phyloP scores from a whole-genome alignment of 345 rosid species.

The Eucalyptus sp. region DNA sequence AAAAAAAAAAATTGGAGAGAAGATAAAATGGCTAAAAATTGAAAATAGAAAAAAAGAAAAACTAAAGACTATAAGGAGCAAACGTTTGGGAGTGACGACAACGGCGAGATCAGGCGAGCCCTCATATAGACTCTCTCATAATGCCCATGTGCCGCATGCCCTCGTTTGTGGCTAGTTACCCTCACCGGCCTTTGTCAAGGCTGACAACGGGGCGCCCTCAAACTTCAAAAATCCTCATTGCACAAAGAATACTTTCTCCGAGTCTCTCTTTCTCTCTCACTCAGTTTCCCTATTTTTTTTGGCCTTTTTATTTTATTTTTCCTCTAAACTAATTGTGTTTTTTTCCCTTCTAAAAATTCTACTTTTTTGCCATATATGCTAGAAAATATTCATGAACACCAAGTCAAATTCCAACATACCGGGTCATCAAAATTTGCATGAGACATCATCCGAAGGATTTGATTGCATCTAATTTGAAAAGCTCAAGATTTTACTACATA shows the following conservation, averaged over 20 bases:
- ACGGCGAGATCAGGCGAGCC: rapidly evolving
- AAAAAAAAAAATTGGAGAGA: neutral
- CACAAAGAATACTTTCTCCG: neutral
- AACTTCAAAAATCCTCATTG: neutral
- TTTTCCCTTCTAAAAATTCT: neutral
- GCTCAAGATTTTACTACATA: neutral
- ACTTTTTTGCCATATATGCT: neutral
- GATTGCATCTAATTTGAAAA: neutral
- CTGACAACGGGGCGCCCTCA: neutral
- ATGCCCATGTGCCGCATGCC: too few species aligned
- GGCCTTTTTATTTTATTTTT: neutral
- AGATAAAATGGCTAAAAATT: neutral
- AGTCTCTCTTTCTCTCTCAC: neutral
- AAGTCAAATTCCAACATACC: neutral
- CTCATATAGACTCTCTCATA: neutral
- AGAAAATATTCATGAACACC: neutral
- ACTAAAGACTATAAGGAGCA: neutral
- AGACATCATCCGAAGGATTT: rapidly evolving
- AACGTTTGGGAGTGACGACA: neutral
- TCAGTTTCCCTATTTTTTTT: neutral
- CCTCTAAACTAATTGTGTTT: neutral
- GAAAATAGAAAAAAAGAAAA: neutral
- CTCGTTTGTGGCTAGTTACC: too few species aligned
- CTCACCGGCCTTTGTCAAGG: neutral
- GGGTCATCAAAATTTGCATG: neutral